Base-by-base conservation (phyloP, 306 rosid genomes). In the Begonia fuchsioides region DNA sequence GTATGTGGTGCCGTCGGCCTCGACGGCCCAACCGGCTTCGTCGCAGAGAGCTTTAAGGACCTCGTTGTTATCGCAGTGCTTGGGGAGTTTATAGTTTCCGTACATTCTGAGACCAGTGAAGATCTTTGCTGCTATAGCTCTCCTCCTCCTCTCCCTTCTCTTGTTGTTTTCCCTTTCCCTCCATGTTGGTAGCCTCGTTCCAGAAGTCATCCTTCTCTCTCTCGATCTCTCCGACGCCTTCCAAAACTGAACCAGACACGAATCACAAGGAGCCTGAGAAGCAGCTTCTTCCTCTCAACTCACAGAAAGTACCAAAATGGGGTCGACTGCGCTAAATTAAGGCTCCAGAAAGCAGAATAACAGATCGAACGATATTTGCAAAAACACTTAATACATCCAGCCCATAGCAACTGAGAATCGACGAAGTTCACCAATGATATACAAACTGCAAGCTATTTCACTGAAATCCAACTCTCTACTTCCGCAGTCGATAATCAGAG, bases 31-130 rank as follows among this genome's bases (percentile, higher is more conserved):
- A 57, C 94, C 92, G 6, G 94, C 96, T 19, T 87, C 94, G 54
- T 72, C 65, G 63, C 94, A 87, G 57, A 87, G 92, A 54, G 96
- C 96, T 49, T 82, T 87, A 56, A 87, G 92, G 41, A 82, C 96
- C 65, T 87, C 94, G n/a, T 87, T 87, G 77, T 87, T 87, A 53
- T 87, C 94, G 64, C 96, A 87, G 65, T 87, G 94, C 46, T 82
- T 87, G 0, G 96, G 96, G 15, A 87, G 96, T 70, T 80, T 79
- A 66, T 35, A 87, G 79, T 80, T 87, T 0, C 94, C 94, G 55
- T 79, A 77, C 80, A 73, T 80, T 64, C 96, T 80, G 41, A 87
- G 64, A 7, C 94, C 96, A 1, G 87, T 3, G 52, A 80, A 87
- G 71, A 87, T 87, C 80, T 82, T 87, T 18, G 96, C 85, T 13